Percentiles rank a stretch among this genome's conserved stretches.
Conservation (phyloP, 805 yeast species). For the Clavispora vitiphila region DNA sequence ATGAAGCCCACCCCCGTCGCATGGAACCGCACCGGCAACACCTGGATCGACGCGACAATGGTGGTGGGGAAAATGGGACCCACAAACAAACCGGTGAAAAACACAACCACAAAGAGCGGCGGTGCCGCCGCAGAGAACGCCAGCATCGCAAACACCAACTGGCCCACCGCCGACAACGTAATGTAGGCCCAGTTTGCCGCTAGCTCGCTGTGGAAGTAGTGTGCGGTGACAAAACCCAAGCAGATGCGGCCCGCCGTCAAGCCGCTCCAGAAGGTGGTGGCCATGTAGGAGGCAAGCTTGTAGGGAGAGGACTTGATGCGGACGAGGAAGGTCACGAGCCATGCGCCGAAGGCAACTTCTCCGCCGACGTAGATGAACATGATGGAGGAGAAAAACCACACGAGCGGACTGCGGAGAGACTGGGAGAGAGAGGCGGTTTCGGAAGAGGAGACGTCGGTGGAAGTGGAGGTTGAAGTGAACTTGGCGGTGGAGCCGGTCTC, state of each 20-base stretch:
- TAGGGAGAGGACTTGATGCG: conserved; percentile 36
- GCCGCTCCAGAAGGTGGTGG: conserved; percentile 49
- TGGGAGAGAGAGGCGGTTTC: conserved; percentile 23
- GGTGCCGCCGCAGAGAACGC: conserved; percentile 22
- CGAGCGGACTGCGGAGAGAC: conserved; percentile 29
- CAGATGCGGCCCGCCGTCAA: conserved; percentile 45
- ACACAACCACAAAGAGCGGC: conserved; percentile 31
- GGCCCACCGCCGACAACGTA: conserved; percentile 24
- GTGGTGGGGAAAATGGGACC: conserved; percentile 66
- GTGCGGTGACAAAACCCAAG: conserved; percentile 51
- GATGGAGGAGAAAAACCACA: conserved; percentile 37
- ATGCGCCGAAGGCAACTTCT: conserved; percentile 49
- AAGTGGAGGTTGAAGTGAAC: no score
- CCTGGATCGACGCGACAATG: conserved; percentile 56
- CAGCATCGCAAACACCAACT: conserved; percentile 23
- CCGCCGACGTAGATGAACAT: conserved; percentile 49
- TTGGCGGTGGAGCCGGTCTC: no score
- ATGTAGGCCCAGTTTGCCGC: conserved; percentile 40
- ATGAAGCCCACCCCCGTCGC: conserved; percentile 68
- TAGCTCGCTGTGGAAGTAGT: conserved; percentile 43
- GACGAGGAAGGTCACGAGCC: conserved; percentile 46
- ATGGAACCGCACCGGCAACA: conserved; percentile 56
- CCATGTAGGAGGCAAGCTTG: conserved; percentile 39
- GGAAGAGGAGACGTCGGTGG: no score
- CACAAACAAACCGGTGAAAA: conserved; percentile 42